phyloP scores from a whole-genome alignment of 129 eudicot genomes.

The Helianthus tuberosus region DNA sequence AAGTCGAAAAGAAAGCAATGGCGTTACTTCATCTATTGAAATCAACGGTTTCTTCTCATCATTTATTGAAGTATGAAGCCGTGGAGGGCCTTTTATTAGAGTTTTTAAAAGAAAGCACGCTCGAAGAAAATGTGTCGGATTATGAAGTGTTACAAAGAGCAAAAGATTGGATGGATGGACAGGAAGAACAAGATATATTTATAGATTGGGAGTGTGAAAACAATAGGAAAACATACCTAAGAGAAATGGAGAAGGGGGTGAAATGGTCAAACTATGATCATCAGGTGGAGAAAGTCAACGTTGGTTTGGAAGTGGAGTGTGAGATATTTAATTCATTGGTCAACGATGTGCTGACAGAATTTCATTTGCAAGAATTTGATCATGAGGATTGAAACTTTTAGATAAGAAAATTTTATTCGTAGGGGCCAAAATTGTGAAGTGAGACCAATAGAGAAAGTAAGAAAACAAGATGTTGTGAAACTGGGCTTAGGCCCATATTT shows the following conservation, averaged over 20 bases:
- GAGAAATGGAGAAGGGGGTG: conserved; percentile 57
- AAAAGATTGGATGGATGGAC: conserved; percentile 65
- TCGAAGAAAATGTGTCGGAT: conserved; percentile 16
- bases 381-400: conserved; percentile 4
- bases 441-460: not conserved
- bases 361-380: conserved; percentile 2
- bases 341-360: conserved; percentile 48
- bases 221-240: conserved; percentile 50
- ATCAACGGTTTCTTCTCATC: conserved; percentile 33
- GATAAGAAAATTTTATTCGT: not conserved
- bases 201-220: conserved; percentile 60
- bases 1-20: conserved; percentile 35
- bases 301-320: conserved; percentile 56
- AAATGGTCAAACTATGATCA: conserved; percentile 51
- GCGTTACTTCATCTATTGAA: conserved; percentile 48
- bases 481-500: not conserved
- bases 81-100: conserved; percentile 48
- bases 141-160: conserved; percentile 37
- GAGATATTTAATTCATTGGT: conserved; percentile 50
- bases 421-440: conserved; percentile 7
- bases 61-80: conserved; percentile 34
- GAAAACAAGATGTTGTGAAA: not conserved
- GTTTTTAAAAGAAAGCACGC: conserved; percentile 52
- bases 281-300: conserved; percentile 43
- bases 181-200: conserved; percentile 20